A percentile compares a stretch with the other conserved stretches of the same genome.
Conservation (phyloP, 2,329 filamentous ascomycete genomes). For the Pseudogymnoascus sp. region DNA sequence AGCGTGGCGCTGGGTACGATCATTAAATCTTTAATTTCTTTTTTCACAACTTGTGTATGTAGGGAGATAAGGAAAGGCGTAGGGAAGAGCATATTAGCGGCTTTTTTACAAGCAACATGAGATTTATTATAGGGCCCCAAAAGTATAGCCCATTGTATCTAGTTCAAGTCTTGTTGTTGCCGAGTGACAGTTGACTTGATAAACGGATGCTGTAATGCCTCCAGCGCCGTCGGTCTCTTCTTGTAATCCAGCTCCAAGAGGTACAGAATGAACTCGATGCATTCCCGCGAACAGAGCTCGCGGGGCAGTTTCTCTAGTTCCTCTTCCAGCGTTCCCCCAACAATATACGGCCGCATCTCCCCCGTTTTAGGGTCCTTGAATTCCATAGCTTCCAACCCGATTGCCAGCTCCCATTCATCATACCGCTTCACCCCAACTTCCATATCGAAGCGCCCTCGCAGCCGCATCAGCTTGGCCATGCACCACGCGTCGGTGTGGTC, state of each 20-base stretch:
- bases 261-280: slow-evolving; percentile 14
- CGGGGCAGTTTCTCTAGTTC: slow-evolving; percentile 13
- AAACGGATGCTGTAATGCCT: slow-evolving; percentile 14
- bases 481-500: slow-evolving; percentile 19
- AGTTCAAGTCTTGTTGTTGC: background rate
- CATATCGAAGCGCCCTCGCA: slow-evolving; percentile 14
- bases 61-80: background rate
- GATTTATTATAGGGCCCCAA: no score
- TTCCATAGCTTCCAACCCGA: background rate
- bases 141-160: background rate
- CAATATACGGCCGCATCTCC: background rate
- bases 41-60: background rate
- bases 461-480: slow-evolving; percentile 21
- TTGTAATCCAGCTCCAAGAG: slow-evolving; percentile 15
- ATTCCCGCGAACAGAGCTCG: slow-evolving; percentile 9
- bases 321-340: slow-evolving; percentile 11
- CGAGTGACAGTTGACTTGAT: background rate
- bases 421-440: background rate
- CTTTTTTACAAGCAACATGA: background rate
- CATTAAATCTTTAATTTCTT: slow-evolving; percentile 27
- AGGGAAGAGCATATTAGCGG: background rate
- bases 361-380: background rate
- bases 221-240: slow-evolving; percentile 13
- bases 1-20: slow-evolving; percentile 49
- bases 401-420: background rate